Percentiles rank a stretch among this genome's conserved stretches.
Evolutionary conservation across 2,329 filamentous ascomycete genomes (phyloP).

Genomic region (Fusarium multiceps): DNA sequence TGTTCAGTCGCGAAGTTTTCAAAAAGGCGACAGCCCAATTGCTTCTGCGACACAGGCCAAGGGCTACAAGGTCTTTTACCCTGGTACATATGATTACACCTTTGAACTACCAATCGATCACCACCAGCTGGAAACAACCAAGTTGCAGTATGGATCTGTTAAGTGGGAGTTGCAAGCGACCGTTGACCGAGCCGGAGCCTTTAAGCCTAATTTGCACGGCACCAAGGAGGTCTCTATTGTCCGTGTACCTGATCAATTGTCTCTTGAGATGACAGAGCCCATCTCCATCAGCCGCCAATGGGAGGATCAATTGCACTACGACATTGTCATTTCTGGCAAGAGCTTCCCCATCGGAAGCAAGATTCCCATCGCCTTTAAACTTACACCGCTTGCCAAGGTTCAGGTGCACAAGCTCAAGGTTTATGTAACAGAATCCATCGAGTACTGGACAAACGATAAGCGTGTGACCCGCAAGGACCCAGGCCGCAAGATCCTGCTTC

Average conservation of each 20-base stretch:
- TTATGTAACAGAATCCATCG: conserved; percentile 87
- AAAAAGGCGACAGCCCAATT: conserved; percentile 77
- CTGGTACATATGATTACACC: conserved; percentile 73
- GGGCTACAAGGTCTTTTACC: conserved; percentile 87
- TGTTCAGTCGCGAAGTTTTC: conserved; percentile 86
- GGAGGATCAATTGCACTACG: conserved; percentile 96
- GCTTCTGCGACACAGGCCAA: conserved; percentile 70
- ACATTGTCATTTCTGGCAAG: conserved; percentile 95
- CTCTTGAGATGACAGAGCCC: conserved; percentile 89
- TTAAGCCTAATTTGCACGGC: conserved; percentile 88
- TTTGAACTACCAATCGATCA: conserved; percentile 93
- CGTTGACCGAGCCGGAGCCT: conserved; percentile 87
- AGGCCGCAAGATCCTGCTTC: conserved; percentile 83
- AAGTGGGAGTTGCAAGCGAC: conserved; percentile 89
- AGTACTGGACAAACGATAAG: conserved; percentile 89
- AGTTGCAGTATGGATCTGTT: conserved; percentile 85
- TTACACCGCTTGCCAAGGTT: conserved; percentile 92
- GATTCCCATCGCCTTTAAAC: conserved; percentile 92
- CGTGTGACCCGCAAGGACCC: conserved; percentile 87
- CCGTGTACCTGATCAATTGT: conserved; percentile 86
- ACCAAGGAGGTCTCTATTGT: conserved; percentile 85
- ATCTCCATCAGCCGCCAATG: conserved; percentile 94
- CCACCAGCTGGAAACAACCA: conserved; percentile 87
- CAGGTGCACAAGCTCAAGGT: conserved; percentile 94
- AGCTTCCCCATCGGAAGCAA: conserved; percentile 89